Base-by-base conservation (phyloP, 2,329 filamentous ascomycete species). In the Mycocentrospora acerina region DNA sequence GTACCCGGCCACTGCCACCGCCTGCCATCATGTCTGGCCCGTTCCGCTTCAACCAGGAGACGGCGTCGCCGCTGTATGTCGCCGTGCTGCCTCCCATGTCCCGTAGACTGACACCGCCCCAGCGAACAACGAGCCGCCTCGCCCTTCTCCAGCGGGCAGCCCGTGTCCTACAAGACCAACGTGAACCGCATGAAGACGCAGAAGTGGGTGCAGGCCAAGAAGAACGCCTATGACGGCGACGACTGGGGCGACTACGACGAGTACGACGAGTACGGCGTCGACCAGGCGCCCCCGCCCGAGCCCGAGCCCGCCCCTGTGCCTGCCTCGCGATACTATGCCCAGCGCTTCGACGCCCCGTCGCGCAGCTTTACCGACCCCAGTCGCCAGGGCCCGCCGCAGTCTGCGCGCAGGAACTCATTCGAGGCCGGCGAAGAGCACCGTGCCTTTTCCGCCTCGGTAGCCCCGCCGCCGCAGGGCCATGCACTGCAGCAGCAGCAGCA, bases 131-230 rank as follows among this genome's bases (percentile, higher is more conserved):
- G 59, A 14, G 35, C 55, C 29, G 48, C 56, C n/a, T 59, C 56
- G 14, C 51, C 49, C 29, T 51, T 52, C 42, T 50, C 56, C 27
- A 44, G 54, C 25, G 51, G 48, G 25, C 73, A 74, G 36, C 70
- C 75, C 17, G 67, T 78, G 18, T 79, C 77, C 17, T 95, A 90
- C 70, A 86, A 87, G 64, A 81, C 89, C 35, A 94, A 95, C 65
- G 83, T 96, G 32, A 91, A 88, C 69, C 83, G 91, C 46, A 80
- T 83, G 39, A 95, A 95, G 72, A 96, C 90, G 38, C 87, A 85
- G 70, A 95, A 95, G 79, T 97, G 91, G 91, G 85, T 91, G 25
- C 86, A 95, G 59, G 91, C 91, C 24, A 91, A 90, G 67, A 77
- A 82, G 42, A 83, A 86, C 55, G 87, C 82, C 61, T 97, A 97